Evolutionary conservation across 192 early-diverging fungal genomes (phyloP), one percentile per base, ranked within the genome.

Genomic region (Backusella sp.): DNA sequence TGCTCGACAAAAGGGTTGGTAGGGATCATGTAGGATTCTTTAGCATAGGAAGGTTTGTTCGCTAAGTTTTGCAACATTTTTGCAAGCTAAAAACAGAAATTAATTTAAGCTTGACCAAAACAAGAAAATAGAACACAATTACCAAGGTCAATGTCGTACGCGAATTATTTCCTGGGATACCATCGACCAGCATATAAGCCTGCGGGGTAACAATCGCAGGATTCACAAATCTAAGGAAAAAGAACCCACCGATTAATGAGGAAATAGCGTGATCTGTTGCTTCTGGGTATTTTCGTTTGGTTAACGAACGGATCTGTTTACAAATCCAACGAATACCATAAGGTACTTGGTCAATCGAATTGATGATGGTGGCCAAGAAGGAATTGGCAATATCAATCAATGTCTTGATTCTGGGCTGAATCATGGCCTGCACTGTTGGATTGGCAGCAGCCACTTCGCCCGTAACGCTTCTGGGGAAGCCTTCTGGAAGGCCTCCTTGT

Each of bases 311-410:
- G 83, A 99, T 98, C 84, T 99, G 96, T 79, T 99, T 99, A 83
- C 97, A 99, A 67, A 99, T 96, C 96, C 96, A 99, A 15, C 96
- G 91, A 81, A 99, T 98, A 37, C 96, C 97, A 76, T 96, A 98
- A 0, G 97, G 97, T 28, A 95, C 93, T 79, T 94, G 90, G 66
- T 97, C 94, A 7, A 95, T 83, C 14, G 94, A 92, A 21, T 87
- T 84, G n/a, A 98, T 90, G 66, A 99, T 96, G 12, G 93, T 97
- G 66, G 88, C 86, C 42, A 99, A 82, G 76, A 99, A 97, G 14
- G 88, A 87, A 76, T 92, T 90, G 30, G 95, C 92, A 68, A 98
- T 96, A 19, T 96, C 94, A 83, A 92, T 94, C 46, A 98, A 83
- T 79, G 92, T 93, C 39, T 85, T 84, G 14, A 96, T 74, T 15